A percentile compares a stretch with the other conserved stretches of the same genome.
Conservation (phyloP, 371 early-diverging fungal genomes). For the Rhizopus sp. region DNA sequence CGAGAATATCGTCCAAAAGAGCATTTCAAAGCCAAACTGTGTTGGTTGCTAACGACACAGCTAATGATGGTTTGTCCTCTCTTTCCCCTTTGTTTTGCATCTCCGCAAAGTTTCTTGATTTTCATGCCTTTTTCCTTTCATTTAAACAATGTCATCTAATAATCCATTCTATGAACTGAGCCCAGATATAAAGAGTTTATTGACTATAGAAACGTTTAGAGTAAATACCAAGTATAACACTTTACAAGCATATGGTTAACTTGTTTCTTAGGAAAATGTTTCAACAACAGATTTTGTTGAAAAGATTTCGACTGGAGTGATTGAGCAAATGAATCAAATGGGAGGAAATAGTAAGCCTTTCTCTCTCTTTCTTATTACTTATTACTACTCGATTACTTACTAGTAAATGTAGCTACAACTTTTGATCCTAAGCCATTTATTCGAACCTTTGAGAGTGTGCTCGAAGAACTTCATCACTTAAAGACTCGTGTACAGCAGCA, state of each 20-base stretch:
- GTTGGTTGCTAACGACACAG: neutral
- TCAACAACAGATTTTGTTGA: conserved; percentile 65
- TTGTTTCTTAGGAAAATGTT: conserved; percentile 45
- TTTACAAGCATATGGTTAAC: neutral
- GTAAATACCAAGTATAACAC: conserved; percentile 6
- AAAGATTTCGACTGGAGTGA: conserved; percentile 42
- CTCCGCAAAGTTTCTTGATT: neutral
- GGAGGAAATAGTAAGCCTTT: conserved; percentile 23
- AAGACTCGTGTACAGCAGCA: conserved; percentile 76
- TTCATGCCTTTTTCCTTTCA: neutral
- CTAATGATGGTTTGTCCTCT: neutral
- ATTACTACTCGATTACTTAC: too few relatives aligned
- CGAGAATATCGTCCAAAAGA: too few relatives aligned
- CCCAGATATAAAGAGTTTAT: conserved; percentile 20
- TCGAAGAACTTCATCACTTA: conserved; percentile 79
- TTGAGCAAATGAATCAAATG: conserved; percentile 31
- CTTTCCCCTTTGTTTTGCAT: neutral
- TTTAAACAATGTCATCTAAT: conserved; percentile 8
- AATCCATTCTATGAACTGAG: conserved; percentile 27
- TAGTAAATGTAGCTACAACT: conserved; percentile 20
- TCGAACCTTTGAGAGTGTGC: conserved; percentile 82
- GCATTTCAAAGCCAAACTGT: too few relatives aligned
- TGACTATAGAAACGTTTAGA: conserved; percentile 24
- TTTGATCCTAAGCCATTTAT: conserved; percentile 87
- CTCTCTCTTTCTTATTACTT: neutral